These are phyloP conservation scores for Geotrichum macrosporum DNA, from an alignment of 1,139 yeast genomes.

Conservation along the genomic window DNA sequence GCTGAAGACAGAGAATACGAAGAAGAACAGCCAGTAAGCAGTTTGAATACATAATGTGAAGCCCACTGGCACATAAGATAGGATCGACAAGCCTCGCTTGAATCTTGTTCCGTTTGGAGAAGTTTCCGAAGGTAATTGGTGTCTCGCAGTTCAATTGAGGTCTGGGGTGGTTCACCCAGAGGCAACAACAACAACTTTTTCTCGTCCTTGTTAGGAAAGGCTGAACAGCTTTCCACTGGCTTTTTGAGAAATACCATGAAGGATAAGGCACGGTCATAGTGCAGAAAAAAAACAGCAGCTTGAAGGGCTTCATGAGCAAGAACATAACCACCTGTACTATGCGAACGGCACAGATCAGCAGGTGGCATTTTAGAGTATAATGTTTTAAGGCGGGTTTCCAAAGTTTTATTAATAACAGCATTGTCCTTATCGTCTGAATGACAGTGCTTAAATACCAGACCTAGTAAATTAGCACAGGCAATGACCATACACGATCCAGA, in stretches of 20 bases:
- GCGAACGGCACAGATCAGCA: not conserved
- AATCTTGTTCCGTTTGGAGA: not conserved
- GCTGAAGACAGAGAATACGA: not conserved
- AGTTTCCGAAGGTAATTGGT: not conserved
- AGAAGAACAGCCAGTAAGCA: not conserved
- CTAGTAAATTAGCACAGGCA: constrained; percentile 5
- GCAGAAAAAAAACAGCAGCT: constrained; percentile 4
- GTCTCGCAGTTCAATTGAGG: not conserved
- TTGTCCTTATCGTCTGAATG: not conserved
- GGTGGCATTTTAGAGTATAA: constrained; percentile 11
- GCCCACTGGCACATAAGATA: constrained; percentile 17
- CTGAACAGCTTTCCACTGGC: no score
- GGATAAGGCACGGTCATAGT: constrained; percentile 5
- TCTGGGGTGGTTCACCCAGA: not conserved
- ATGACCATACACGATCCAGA: constrained; percentile 8
- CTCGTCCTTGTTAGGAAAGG: no score
- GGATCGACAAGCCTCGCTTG: constrained; percentile 8
- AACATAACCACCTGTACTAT: not conserved
- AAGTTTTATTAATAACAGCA: not conserved
- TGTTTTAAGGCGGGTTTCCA: constrained; percentile 6
- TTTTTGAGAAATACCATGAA: constrained; percentile 3
- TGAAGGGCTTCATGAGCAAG: constrained; percentile 12
- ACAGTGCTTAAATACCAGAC: constrained; percentile 9
- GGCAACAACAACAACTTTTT: no score
- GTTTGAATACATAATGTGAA: constrained; percentile 8